phyloP scores from a whole-genome alignment of 768 basidiomycete genomes.

The Lentinus brumalis region DNA sequence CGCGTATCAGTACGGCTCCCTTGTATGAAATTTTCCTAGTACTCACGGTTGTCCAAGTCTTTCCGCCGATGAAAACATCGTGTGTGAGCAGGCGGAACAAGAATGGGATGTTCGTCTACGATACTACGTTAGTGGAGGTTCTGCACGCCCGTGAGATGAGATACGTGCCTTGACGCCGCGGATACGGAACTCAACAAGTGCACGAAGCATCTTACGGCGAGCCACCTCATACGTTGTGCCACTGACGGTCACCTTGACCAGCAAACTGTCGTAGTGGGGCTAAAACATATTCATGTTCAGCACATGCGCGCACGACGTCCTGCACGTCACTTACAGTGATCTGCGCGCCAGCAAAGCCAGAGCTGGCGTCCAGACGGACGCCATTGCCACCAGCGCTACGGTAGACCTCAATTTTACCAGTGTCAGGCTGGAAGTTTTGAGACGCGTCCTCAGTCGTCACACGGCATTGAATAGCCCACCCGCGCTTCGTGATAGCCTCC shows the following conservation, averaged over 20 bases:
- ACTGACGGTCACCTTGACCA: conserved; percentile 94
- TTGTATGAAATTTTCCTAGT: conserved; percentile 4
- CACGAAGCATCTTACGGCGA: conserved; percentile 97
- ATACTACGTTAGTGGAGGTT: neutral
- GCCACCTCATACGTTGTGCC: conserved; percentile 99
- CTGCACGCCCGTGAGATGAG: neutral
- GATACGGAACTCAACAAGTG: conserved; percentile 99
- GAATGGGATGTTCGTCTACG: conserved; percentile 98
- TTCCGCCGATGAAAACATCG: conserved; percentile 92
- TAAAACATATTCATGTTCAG: conserved; percentile 32
- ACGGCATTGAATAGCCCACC: conserved; percentile 98
- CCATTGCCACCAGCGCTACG: conserved; percentile 98
- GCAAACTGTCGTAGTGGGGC: conserved; percentile 97
- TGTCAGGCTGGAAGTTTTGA: conserved; percentile 94
- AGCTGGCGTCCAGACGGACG: conserved; percentile 93
- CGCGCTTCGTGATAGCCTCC: conserved; percentile 93
- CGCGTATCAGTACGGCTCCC: neutral
- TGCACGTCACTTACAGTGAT: conserved; percentile 72
- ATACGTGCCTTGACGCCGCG: conserved; percentile 89
- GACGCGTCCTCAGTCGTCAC: conserved; percentile 97
- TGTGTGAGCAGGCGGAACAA: conserved; percentile 96
- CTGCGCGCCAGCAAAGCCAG: conserved; percentile 98
- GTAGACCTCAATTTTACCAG: conserved; percentile 99
- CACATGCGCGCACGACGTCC: neutral
- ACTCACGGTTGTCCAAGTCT: conserved; percentile 94